Conservation (phyloP, 2,329 filamentous ascomycete genomes). For the Aureobasidium uvarum region DNA sequence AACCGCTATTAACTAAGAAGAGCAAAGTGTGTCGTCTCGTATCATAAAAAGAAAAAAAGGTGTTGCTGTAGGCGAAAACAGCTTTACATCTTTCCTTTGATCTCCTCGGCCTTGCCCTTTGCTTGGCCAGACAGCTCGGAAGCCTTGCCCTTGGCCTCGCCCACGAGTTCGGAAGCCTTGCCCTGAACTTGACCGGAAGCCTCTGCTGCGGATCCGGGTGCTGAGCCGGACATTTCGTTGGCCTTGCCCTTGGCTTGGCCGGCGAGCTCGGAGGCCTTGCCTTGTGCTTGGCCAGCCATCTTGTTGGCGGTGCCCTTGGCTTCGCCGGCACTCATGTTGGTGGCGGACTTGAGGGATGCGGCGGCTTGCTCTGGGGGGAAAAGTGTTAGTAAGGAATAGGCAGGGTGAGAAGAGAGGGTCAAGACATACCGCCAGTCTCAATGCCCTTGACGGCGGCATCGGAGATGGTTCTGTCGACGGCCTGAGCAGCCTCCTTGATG, state of each 20-base stretch:
- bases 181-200: conserved; percentile 39
- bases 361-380: conserved; percentile 57
- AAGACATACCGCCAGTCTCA: conserved; percentile 58
- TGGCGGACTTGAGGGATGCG: conserved; percentile 45
- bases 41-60: not conserved
- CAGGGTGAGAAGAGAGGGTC: not conserved
- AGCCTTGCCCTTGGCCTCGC: conserved; percentile 43
- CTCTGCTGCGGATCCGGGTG: conserved; percentile 28
- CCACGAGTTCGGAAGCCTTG: conserved; percentile 43
- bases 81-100: conserved; percentile 32
- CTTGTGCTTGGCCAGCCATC: conserved; percentile 39
- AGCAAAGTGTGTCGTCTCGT: conserved; percentile 8
- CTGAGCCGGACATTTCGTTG: conserved; percentile 43
- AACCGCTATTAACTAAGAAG: conserved; percentile 1
- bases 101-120: conserved; percentile 41
- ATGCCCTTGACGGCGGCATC: conserved; percentile 60
- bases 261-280: conserved; percentile 42
- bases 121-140: conserved; percentile 41
- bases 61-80: not conserved
- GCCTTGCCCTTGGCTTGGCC: conserved; percentile 47
- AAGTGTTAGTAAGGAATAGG: not conserved
- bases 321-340: conserved; percentile 35
- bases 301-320: conserved; percentile 41
- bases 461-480: conserved; percentile 56
- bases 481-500: conserved; percentile 59